These are phyloP conservation scores for Scalesia atractyloides DNA, from an alignment of 129 eudicot species.

Conservation along the genomic window DNA sequence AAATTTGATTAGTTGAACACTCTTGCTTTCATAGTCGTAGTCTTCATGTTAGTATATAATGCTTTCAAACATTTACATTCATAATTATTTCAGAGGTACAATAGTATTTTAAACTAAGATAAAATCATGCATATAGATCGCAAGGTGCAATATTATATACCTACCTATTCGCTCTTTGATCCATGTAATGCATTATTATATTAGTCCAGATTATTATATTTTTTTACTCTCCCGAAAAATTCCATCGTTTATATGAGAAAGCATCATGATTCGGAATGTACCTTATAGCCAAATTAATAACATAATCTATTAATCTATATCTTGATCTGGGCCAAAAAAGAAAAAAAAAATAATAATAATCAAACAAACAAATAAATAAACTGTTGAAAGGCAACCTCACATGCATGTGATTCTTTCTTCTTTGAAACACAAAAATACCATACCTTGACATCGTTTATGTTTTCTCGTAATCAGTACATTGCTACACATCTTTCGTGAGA, in stretches of 20 bases:
- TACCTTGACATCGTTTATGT: background rate
- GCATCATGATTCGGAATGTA: background rate
- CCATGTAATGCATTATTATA: background rate
- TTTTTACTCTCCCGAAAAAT: background rate
- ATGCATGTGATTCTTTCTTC: background rate
- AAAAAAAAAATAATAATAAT: too few relatives aligned
- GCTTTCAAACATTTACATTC: background rate
- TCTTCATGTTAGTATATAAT: too few relatives aligned
- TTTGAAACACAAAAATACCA: background rate
- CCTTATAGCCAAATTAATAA: background rate
- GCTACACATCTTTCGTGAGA: conserved; percentile 15
- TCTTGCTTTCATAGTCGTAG: too few relatives aligned
- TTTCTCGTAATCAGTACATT: background rate
- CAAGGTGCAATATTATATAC: background rate
- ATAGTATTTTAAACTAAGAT: background rate
- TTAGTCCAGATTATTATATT: background rate
- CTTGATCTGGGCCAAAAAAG: too few relatives aligned
- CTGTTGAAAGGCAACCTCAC: background rate
- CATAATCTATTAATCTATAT: background rate
- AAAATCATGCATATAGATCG: background rate
- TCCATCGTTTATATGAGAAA: background rate
- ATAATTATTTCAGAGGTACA: background rate
- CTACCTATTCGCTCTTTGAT: background rate
- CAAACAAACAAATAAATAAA: background rate
- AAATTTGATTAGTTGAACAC: background rate